A percentile compares a stretch with the other conserved stretches of the same genome.
Conservation (phyloP, 441 rosid species). For the Populus hybrid region DNA sequence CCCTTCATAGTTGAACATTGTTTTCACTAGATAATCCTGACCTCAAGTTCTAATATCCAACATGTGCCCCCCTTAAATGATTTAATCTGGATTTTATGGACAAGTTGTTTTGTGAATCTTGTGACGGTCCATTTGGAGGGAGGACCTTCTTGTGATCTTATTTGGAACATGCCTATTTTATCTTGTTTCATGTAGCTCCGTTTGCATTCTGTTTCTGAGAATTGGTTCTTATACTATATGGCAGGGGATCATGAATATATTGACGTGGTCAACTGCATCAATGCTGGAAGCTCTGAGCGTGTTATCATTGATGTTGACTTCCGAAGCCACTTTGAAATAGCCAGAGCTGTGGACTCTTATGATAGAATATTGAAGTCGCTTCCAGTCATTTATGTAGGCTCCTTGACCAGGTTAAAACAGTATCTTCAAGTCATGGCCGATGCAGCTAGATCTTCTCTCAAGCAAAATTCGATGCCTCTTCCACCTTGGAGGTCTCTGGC, state of each 20-base stretch:
- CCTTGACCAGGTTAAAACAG: conserved; percentile 55
- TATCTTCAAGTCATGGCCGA: conserved; percentile 88
- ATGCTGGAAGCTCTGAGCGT: conserved; percentile 54
- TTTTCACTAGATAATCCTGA: not conserved
- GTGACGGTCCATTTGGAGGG: not conserved
- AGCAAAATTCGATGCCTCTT: conserved; percentile 87
- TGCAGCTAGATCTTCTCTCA: conserved; percentile 70
- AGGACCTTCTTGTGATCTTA: not conserved
- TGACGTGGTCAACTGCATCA: conserved; percentile 51
- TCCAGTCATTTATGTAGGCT: conserved; percentile 77
- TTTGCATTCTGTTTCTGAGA: not conserved
- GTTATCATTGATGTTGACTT: conserved; percentile 80
- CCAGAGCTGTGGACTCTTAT: conserved; percentile 84
- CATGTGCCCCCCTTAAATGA: not conserved
- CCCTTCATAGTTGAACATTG: not conserved
- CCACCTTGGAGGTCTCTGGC: conserved; percentile 96
- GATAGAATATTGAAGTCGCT: conserved; percentile 66
- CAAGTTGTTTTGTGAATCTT: not conserved
- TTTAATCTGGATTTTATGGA: not conserved
- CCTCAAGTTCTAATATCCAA: not conserved
- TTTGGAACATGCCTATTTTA: not conserved
- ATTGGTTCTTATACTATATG: not conserved
- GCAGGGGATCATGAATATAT: conserved; percentile 89
- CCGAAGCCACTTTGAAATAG: conserved; percentile 88
- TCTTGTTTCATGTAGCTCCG: not conserved